Evolutionary conservation across 345 rosid genomes (phyloP).

Genomic region (Arabidopsis arenosa): DNA sequence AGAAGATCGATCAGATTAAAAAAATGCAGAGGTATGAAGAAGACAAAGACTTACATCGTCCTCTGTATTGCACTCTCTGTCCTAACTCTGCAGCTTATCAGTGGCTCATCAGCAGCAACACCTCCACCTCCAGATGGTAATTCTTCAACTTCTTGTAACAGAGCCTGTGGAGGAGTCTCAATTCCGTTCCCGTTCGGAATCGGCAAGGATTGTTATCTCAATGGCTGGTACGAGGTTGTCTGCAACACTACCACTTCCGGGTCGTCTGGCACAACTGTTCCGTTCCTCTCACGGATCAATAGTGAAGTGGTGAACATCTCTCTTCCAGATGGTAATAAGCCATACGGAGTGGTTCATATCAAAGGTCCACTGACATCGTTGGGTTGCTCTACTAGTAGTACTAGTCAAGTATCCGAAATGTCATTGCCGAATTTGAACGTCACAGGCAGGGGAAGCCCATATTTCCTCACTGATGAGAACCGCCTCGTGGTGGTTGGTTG

Average conservation of each 20-base stretch:
- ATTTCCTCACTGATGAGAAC: constrained; percentile 39
- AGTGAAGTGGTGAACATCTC: constrained; percentile 42
- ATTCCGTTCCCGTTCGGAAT: constrained; percentile 44
- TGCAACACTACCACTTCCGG: constrained; percentile 26
- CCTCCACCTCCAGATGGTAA: constrained; percentile 20
- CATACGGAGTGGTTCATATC: constrained; percentile 37
- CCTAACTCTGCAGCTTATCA: constrained; percentile 34
- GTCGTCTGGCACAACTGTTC: not conserved
- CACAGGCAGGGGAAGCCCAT: constrained; percentile 42
- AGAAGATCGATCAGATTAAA: not conserved
- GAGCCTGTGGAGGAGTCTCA: constrained; percentile 25
- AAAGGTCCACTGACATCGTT: constrained; percentile 43
- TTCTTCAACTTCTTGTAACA: constrained; percentile 28
- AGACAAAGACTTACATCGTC: constrained; percentile 9
- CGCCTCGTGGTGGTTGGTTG: constrained; percentile 52
- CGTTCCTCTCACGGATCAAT: constrained; percentile 17
- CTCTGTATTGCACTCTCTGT: not conserved
- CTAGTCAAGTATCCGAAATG: constrained; percentile 4
- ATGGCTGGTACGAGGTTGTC: constrained; percentile 29
- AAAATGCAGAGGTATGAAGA: not conserved
- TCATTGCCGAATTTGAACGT: constrained; percentile 24
- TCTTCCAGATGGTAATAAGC: constrained; percentile 1
- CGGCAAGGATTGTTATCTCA: constrained; percentile 40
- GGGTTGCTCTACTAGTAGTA: constrained; percentile 19
- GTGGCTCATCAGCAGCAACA: constrained; percentile 10